Conservation (phyloP, 805 yeast species). For the Starmera amethionina region DNA sequence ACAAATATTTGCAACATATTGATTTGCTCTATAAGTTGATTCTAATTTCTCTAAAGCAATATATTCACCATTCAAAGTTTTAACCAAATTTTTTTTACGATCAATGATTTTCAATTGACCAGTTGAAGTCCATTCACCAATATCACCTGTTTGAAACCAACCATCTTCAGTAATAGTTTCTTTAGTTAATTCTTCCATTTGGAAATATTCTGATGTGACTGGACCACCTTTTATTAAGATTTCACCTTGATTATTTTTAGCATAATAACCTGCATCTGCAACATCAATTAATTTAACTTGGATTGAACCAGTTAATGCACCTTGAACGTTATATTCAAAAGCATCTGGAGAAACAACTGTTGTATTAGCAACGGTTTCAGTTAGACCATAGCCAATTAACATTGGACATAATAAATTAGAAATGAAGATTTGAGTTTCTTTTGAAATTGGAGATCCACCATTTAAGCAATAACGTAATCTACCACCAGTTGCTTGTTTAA, state of each 20-base stretch:
- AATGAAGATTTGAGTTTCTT: slow-evolving; percentile 74
- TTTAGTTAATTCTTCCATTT: slow-evolving; percentile 73
- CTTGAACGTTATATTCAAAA: slow-evolving; percentile 69
- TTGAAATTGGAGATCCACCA: slow-evolving; percentile 89
- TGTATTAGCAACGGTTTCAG: slow-evolving; percentile 91
- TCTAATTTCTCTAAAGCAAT: slow-evolving; percentile 94
- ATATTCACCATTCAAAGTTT: slow-evolving; percentile 95
- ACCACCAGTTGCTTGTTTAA: slow-evolving; percentile 95
- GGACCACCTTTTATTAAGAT: slow-evolving; percentile 68
- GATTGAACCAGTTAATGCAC: slow-evolving; percentile 73
- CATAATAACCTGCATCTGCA: slow-evolving; percentile 82
- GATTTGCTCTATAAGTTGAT: slow-evolving; percentile 78
- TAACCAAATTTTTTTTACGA: slow-evolving; percentile 91
- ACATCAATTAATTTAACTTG: slow-evolving; percentile 88
- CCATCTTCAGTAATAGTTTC: slow-evolving; percentile 58
- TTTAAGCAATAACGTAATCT: slow-evolving; percentile 59
- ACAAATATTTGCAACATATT: slow-evolving; percentile 71
- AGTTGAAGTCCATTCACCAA: slow-evolving; percentile 80
- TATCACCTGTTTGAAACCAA: slow-evolving; percentile 97
- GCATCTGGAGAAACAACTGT: slow-evolving; percentile 54
- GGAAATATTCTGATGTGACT: slow-evolving; percentile 69
- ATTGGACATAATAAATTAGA: slow-evolving; percentile 70
- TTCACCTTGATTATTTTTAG: slow-evolving; percentile 91
- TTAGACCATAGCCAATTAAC: slow-evolving; percentile 92
- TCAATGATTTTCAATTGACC: slow-evolving; percentile 84